These are phyloP conservation scores for Piromyces finnis DNA, from an alignment of 192 early-diverging fungal genomes.

Conservation along the genomic window DNA sequence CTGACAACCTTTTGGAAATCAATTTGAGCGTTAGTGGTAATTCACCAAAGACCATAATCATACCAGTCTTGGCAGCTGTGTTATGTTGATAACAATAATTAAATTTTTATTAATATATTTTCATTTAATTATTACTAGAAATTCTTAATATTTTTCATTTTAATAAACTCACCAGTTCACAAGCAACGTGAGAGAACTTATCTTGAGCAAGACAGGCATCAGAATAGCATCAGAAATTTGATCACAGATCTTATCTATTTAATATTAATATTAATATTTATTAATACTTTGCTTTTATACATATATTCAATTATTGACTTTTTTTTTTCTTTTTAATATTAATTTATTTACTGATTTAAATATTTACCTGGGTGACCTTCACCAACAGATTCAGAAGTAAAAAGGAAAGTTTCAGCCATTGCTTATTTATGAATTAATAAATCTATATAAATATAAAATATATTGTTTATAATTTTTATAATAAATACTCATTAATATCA, in stretches of 20 bases:
- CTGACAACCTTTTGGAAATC: constrained; percentile 99
- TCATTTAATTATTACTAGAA: background rate
- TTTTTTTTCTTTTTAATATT: too few relatives aligned
- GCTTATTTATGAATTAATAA: background rate
- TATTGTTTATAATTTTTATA: too few relatives aligned
- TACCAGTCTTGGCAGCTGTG: constrained; percentile 93
- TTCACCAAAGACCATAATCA: constrained; percentile 99
- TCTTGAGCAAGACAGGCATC: constrained; percentile 60
- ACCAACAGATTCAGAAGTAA: constrained; percentile 99
- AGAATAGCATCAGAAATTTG: constrained; percentile 2
- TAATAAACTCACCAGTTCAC: constrained; percentile 50
- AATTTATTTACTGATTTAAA: background rate
- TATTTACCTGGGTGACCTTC: constrained; percentile 89
- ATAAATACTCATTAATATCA: too few relatives aligned
- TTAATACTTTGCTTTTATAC: too few relatives aligned
- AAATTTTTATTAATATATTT: background rate
- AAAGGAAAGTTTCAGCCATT: constrained; percentile 70
- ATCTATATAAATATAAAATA: background rate
- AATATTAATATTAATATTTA: too few relatives aligned
- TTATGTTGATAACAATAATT: background rate
- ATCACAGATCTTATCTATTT: constrained; percentile 3
- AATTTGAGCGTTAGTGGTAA: constrained; percentile 91
- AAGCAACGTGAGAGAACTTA: constrained; percentile 95
- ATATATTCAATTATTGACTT: too few relatives aligned
- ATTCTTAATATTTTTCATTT: background rate